phyloP scores from a whole-genome alignment of 176 grass and related monocot genomes.

The Musa troglodytarum region DNA sequence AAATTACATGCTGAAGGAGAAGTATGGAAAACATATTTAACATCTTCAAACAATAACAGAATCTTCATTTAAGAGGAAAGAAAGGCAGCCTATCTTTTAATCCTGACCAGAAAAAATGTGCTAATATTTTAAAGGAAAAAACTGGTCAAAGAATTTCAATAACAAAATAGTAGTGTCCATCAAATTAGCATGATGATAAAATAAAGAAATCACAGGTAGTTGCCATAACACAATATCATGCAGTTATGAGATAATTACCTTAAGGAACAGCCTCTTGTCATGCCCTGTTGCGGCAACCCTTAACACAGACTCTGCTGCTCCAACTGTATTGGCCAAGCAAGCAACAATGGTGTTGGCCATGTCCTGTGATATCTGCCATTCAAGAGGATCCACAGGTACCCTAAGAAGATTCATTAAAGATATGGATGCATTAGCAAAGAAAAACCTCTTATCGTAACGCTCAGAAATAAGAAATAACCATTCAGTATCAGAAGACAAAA shows the following conservation, averaged over 20 bases:
- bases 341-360: constrained; percentile 84
- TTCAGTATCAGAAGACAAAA: background rate
- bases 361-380: constrained; percentile 94
- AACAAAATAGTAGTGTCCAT: background rate
- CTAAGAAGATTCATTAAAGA: constrained; percentile 24
- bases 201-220: background rate
- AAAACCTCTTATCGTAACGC: background rate
- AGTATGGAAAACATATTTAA: no score
- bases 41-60: no score
- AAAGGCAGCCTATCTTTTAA: no score
- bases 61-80: no score
- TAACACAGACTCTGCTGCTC: constrained; percentile 85
- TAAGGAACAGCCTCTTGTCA: constrained; percentile 84
- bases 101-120: no score
- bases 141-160: background rate
- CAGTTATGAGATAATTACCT: constrained; percentile 29
- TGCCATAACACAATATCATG: background rate
- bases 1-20: background rate
- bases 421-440: background rate
- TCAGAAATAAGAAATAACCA: no score
- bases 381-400: constrained; percentile 92
- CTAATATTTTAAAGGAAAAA: background rate
- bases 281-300: constrained; percentile 84
- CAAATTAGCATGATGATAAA: background rate
- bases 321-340: constrained; percentile 83